phyloP scores from a whole-genome alignment of 148 eudicot species.

The Cornus controversa region DNA sequence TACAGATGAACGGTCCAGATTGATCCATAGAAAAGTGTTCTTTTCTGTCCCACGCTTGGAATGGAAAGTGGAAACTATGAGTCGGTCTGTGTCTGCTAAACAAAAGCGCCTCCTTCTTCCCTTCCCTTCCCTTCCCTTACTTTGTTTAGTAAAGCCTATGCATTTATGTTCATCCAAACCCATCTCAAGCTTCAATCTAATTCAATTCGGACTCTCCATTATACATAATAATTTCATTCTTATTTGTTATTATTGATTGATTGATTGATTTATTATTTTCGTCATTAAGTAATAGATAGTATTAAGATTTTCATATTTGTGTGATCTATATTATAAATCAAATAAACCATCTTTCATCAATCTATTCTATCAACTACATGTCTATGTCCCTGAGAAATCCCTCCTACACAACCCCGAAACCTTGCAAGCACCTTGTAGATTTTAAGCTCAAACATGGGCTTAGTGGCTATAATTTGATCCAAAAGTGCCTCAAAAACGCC shows the following conservation, averaged over 20 bases:
- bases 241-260: not conserved
- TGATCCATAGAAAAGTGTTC: too few relatives aligned
- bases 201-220: not conserved
- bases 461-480: slow-evolving; percentile 40
- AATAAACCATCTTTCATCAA: not conserved
- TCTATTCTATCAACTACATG: not conserved
- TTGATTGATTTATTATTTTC: too few relatives aligned
- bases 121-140: too few relatives aligned
- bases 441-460: slow-evolving; percentile 50
- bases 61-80: not conserved
- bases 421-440: slow-evolving; percentile 53
- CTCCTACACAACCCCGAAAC: slow-evolving; percentile 32
- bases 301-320: too few relatives aligned
- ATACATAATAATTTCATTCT: not conserved
- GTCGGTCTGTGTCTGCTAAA: not conserved
- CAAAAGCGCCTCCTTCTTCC: not conserved
- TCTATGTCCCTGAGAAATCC: too few relatives aligned
- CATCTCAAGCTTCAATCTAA: not conserved
- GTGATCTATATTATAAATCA: not conserved
- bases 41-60: too few relatives aligned
- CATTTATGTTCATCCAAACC: too few relatives aligned
- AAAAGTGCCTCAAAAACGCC: slow-evolving; percentile 31
- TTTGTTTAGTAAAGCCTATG: too few relatives aligned
- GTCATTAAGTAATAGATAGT: too few relatives aligned
- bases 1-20: too few relatives aligned